These are phyloP conservation scores for Trichoderma atrobrunneum DNA, from an alignment of 2,329 filamentous ascomycete species.

Conservation along the genomic window DNA sequence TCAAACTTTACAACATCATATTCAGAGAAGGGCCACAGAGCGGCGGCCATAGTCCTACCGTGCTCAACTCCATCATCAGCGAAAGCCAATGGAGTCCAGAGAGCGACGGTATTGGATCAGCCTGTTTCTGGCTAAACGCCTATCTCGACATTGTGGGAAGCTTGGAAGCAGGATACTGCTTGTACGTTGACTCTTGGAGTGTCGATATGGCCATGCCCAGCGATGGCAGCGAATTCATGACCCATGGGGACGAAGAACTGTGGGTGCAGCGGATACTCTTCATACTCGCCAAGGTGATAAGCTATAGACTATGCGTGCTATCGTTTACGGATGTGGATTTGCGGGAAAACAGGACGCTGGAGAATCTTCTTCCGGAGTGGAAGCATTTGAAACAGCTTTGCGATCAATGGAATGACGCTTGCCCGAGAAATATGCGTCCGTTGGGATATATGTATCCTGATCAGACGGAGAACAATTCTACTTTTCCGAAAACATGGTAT, in stretches of 20 bases:
- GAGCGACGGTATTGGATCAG: slow-evolving; percentile 73
- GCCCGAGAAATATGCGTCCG: slow-evolving; percentile 83
- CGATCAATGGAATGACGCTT: slow-evolving; percentile 74
- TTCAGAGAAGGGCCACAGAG: slow-evolving; percentile 81
- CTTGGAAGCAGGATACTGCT: slow-evolving; percentile 80
- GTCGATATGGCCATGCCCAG: slow-evolving; percentile 65
- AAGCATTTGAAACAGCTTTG: slow-evolving; percentile 74
- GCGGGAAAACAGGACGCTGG: slow-evolving; percentile 61
- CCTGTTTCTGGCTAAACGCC: slow-evolving; percentile 93
- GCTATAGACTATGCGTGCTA: slow-evolving; percentile 72
- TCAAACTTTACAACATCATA: slow-evolving; percentile 94
- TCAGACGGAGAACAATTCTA: slow-evolving; percentile 65
- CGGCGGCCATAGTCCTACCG: slow-evolving; percentile 80
- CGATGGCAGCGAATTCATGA: slow-evolving; percentile 47
- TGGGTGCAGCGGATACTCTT: slow-evolving; percentile 91
- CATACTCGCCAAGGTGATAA: slow-evolving; percentile 80
- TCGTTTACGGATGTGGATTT: slow-evolving; percentile 57
- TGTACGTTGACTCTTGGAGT: slow-evolving; percentile 89
- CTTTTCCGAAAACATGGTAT: slow-evolving; percentile 84
- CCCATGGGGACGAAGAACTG: slow-evolving; percentile 65
- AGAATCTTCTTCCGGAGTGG: slow-evolving; percentile 73
- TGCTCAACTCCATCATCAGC: slow-evolving; percentile 62
- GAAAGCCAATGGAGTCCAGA: slow-evolving; percentile 86
- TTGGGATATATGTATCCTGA: slow-evolving; percentile 72
- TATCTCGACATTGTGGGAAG: slow-evolving; percentile 88